phyloP scores from a whole-genome alignment of 139 green algal species.

The Closterium sp. region DNA sequence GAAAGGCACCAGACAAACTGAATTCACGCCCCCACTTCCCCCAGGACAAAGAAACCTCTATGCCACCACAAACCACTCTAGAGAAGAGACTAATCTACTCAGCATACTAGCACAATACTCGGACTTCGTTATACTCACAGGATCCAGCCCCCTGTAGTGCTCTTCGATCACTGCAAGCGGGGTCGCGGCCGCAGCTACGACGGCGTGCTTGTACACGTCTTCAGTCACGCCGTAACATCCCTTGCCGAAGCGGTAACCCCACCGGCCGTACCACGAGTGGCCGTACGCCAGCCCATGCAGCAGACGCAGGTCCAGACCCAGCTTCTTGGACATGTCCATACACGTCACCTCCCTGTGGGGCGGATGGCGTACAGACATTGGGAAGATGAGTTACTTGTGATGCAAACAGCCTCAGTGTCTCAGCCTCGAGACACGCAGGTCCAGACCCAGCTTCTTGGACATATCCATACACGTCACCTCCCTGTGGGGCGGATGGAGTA shows the following conservation, averaged over 20 bases:
- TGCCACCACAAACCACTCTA: not conserved
- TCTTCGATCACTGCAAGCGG: not conserved
- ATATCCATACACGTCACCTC: constrained; percentile 71
- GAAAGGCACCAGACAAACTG: not conserved
- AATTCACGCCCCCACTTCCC: not conserved
- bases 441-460: constrained; percentile 85
- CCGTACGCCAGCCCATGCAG: constrained; percentile 73
- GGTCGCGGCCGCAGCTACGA: constrained; percentile 16
- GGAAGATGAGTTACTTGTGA: not conserved
- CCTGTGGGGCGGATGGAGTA: not conserved
- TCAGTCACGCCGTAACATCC: constrained; percentile 75
- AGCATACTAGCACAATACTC: not conserved
- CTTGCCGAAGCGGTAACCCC: constrained; percentile 88
- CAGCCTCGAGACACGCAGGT: constrained; percentile 64
- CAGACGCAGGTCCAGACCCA: constrained; percentile 85
- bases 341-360: constrained; percentile 41
- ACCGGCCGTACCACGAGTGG: constrained; percentile 89
- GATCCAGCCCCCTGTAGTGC: not conserved
- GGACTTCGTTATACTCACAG: not conserved
- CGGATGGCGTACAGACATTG: not conserved
- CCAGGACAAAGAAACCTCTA: constrained; percentile 10
- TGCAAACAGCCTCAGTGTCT: not conserved
- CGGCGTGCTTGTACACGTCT: constrained; percentile 63
- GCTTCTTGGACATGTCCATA: constrained; percentile 87
- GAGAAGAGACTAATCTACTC: not conserved